phyloP scores from a whole-genome alignment of 108 stramenopile genomes.

The Mediolabrus comicus region DNA sequence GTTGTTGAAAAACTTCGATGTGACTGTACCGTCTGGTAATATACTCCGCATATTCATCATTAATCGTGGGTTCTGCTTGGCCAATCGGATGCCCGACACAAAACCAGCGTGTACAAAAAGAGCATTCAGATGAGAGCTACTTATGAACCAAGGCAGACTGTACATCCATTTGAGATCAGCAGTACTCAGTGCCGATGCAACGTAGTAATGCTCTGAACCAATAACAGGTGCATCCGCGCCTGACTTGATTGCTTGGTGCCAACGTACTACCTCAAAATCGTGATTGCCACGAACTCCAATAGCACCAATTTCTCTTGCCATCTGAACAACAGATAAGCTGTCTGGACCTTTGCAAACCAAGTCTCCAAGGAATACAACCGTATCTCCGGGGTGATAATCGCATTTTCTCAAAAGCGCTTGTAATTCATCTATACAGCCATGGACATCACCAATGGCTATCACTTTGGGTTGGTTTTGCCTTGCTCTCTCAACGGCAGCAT shows the following conservation, averaged over 20 bases:
- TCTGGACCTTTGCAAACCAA: slow-evolving; percentile 93
- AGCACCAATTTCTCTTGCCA: slow-evolving; percentile 61
- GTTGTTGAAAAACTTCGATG: slow-evolving; percentile 79
- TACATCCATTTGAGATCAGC: slow-evolving; percentile 72
- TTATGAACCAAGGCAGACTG: slow-evolving; percentile 72
- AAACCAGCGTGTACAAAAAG: slow-evolving; percentile 77
- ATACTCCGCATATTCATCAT: slow-evolving; percentile 68
- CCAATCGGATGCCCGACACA: slow-evolving; percentile 36
- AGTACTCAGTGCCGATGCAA: slow-evolving; percentile 74
- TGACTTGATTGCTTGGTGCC: slow-evolving; percentile 43
- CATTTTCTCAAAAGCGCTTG: slow-evolving; percentile 53
- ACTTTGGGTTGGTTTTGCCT: slow-evolving; percentile 73
- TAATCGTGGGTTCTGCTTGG: slow-evolving; percentile 45
- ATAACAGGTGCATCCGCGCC: slow-evolving; percentile 55
- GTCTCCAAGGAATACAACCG: slow-evolving; percentile 87
- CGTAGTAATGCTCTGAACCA: slow-evolving; percentile 86
- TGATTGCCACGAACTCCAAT: slow-evolving; percentile 86
- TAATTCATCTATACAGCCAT: slow-evolving; percentile 82
- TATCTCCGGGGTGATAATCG: slow-evolving; percentile 36
- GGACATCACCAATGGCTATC: slow-evolving; percentile 89
- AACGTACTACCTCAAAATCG: slow-evolving; percentile 66
- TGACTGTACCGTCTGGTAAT: slow-evolving; percentile 53
- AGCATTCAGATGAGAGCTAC: slow-evolving; percentile 36
- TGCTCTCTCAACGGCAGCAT: slow-evolving; percentile 68
- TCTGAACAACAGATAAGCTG: slow-evolving; percentile 73